Conservation (phyloP, 2,329 filamentous ascomycete species). For the Penicillium digitatum region DNA sequence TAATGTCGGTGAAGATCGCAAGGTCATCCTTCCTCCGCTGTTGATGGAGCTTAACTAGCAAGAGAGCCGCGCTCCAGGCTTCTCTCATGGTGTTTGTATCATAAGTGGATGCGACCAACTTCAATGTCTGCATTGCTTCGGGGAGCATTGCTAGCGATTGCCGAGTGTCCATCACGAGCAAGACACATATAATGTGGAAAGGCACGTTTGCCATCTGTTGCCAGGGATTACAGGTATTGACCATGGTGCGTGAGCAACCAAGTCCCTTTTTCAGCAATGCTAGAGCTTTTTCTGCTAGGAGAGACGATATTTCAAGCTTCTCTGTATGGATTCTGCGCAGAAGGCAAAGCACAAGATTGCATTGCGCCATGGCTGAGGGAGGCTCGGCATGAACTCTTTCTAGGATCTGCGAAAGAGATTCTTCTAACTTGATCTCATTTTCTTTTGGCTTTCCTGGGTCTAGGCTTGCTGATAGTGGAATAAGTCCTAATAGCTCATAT, state of each 20-base stretch:
- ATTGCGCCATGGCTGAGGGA: constrained; percentile 49
- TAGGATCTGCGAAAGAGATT: constrained; percentile 40
- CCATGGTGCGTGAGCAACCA: constrained; percentile 45
- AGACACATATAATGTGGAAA: constrained; percentile 54
- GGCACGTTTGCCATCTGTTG: constrained; percentile 58
- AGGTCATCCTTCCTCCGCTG: constrained; percentile 41
- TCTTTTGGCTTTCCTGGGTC: constrained; percentile 47
- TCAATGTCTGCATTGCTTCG: constrained; percentile 49
- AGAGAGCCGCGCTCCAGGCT: constrained; percentile 50
- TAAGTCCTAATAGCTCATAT: constrained; percentile 48
- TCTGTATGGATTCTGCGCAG: constrained; percentile 51
- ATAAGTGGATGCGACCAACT: constrained; percentile 41
- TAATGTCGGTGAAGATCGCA: constrained; percentile 26
- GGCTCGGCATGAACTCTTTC: constrained; percentile 39
- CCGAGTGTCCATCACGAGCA: constrained; percentile 53
- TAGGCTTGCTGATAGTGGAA: constrained; percentile 51
- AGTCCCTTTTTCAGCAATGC: constrained; percentile 44
- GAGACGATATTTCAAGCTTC: constrained; percentile 43
- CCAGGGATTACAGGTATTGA: constrained; percentile 48
- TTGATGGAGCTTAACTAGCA: constrained; percentile 52
- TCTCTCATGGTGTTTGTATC: constrained; percentile 49
- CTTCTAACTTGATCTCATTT: constrained; percentile 42
- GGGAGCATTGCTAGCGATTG: constrained; percentile 47
- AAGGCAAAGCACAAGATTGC: constrained; percentile 53
- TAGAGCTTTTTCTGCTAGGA: constrained; percentile 46